phyloP scores from a whole-genome alignment of 192 early-diverging fungal species.

The Mortierella hygrophila region DNA sequence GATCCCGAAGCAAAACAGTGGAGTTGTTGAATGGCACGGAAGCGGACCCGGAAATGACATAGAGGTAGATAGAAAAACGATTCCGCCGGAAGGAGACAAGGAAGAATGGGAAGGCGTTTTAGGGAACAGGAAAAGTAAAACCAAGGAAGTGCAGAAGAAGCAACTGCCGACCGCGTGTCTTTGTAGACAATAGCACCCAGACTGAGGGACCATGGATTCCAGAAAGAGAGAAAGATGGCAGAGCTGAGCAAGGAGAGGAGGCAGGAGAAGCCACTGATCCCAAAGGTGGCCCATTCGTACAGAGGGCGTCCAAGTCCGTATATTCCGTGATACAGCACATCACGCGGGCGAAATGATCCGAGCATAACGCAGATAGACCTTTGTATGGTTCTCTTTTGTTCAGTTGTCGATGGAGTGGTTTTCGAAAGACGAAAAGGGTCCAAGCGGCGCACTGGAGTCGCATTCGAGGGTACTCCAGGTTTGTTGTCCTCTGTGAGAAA shows the following conservation, averaged over 20 bases:
- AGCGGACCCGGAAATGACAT: neutral
- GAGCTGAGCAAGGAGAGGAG: neutral
- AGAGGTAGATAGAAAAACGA: neutral
- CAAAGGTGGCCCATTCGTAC: neutral
- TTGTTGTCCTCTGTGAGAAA: neutral
- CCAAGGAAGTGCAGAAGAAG: neutral
- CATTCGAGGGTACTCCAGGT: neutral
- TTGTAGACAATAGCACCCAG: neutral
- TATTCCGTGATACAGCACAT: neutral
- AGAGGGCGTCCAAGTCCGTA: neutral
- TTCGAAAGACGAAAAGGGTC: too few relatives aligned
- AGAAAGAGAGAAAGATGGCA: neutral
- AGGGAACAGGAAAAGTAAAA: neutral
- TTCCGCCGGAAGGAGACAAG: neutral
- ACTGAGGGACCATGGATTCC: neutral
- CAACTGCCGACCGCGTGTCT: neutral
- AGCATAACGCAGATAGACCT: neutral
- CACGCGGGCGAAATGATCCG: neutral
- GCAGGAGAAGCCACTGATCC: neutral
- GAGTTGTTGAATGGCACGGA: neutral
- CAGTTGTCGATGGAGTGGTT: neutral
- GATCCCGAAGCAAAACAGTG: neutral
- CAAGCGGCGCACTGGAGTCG: neutral
- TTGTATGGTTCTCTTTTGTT: neutral
- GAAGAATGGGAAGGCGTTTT: neutral